Evolutionary conservation across 2,329 filamentous ascomycete genomes (phyloP).

Genomic region (Escovopsis sp.): DNA sequence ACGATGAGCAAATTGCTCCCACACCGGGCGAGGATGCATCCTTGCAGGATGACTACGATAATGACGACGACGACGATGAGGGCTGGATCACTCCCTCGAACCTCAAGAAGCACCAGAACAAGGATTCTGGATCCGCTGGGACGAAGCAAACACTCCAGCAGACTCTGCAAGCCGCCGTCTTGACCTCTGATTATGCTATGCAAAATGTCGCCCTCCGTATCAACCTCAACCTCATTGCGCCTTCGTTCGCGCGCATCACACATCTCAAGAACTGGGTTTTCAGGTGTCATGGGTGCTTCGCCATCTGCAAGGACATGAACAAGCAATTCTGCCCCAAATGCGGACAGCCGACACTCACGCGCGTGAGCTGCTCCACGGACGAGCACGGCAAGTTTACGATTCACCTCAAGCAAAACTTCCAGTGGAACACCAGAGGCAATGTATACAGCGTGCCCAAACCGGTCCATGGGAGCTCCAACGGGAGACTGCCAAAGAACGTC

Average conservation of each 20-base stretch:
- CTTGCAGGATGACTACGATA: slow-evolving; percentile 14
- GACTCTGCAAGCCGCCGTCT: slow-evolving; percentile 72
- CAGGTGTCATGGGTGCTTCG: slow-evolving; percentile 88
- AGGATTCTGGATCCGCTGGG: slow-evolving; percentile 37
- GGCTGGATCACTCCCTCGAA: slow-evolving; percentile 95
- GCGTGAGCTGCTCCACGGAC: slow-evolving; percentile 75
- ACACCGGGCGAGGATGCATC: too few relatives aligned
- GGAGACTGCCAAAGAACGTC: slow-evolving; percentile 50
- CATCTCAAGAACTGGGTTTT: slow-evolving; percentile 80
- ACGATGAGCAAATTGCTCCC: too few relatives aligned
- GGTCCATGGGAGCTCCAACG: slow-evolving; percentile 63
- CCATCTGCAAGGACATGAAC: slow-evolving; percentile 64
- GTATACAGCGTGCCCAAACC: slow-evolving; percentile 89
- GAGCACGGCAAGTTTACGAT: slow-evolving; percentile 66
- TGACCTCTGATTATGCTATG: slow-evolving; percentile 95
- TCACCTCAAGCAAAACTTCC: slow-evolving; percentile 86
- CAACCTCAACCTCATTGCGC: slow-evolving; percentile 78
- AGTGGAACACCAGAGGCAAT: slow-evolving; percentile 90
- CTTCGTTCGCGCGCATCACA: slow-evolving; percentile 64
- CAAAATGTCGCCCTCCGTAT: slow-evolving; percentile 92
- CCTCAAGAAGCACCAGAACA: slow-evolving; percentile 67
- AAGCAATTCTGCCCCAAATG: slow-evolving; percentile 90
- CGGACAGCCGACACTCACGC: slow-evolving; percentile 72
- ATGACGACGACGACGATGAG: slow-evolving; percentile 39
- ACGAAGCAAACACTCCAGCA: slow-evolving; percentile 37